Base-by-base conservation (phyloP, 2,329 filamentous ascomycete genomes). In the Arthrobotrys sphaeroides region DNA sequence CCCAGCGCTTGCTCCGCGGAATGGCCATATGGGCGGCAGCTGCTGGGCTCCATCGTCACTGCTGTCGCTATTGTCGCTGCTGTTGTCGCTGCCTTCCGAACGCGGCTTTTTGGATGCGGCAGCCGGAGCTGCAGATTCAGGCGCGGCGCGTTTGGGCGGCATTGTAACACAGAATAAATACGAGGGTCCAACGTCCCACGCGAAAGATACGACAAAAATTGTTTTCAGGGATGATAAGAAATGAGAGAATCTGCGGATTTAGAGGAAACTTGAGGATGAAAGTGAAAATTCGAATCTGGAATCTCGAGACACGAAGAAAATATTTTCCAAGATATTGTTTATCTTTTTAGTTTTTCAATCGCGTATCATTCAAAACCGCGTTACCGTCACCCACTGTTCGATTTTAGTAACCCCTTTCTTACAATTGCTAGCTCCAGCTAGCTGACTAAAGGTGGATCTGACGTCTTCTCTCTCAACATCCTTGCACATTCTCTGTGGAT, bases 1-100 rank as follows among this genome's bases (percentile, higher is more conserved):
- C 76, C 81, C 82, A 83, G 57, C 81, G 80, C 16, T 77, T 74
- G 68, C 77, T 79, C 62, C 79, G 77, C 38, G 78, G 13, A 13
- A 12, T 38, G 1, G 3, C 18, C 6, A n/a, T n/a, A n/a, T n/a
- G n/a, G n/a, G n/a, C n/a, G 55, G 33, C 10, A 31, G 20, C 31
- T 60, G 36, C 36, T 4, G 24, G 5, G 24, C n/a, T 53, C 26
- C 20, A 3, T 42, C 12, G 22, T 59, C 18, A 22, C 31, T 28
- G 51, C 13, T 40, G n/a, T 26, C 18, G 33, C 38, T 22, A n/a
- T 36, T 55, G 22, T 43, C 10, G 16, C 18, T 10, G 36, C 36
- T 55, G 22, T 43, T 7, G 16, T 9, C 6, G 36, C 36, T 43
- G 18, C n/a, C 55, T 26, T 18, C 16, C 26, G 59, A 20, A 12